A percentile compares a stretch with the other conserved stretches of the same genome.
These are phyloP conservation scores for Madurella mycetomatis DNA, from an alignment of 2,329 filamentous ascomycete species.

Conservation along the genomic window DNA sequence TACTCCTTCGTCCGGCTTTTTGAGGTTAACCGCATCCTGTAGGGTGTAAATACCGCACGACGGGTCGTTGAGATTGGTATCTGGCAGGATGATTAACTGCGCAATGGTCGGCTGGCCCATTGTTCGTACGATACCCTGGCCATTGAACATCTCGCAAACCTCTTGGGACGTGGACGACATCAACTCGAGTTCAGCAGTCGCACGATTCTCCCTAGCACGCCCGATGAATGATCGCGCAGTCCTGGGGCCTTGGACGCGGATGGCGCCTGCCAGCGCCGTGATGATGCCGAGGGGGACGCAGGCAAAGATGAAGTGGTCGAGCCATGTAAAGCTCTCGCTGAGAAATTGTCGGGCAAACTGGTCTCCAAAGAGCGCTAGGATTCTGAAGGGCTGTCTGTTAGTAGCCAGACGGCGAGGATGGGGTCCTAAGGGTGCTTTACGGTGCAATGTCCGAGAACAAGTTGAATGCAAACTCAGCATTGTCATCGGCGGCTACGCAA, in stretches of 20 bases:
- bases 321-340: constrained; percentile 8
- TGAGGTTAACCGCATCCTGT: background rate
- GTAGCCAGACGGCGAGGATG: no score
- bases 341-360: constrained; percentile 6
- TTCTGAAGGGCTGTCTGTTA: background rate
- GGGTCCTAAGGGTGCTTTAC: no score
- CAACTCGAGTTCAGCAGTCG: background rate
- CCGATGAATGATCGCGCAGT: background rate
- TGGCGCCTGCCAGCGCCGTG: background rate
- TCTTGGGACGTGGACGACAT: background rate
- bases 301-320: constrained; percentile 10
- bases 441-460: no score
- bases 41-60: background rate
- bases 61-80: background rate
- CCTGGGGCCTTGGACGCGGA: background rate
- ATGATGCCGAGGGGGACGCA: constrained; percentile 3
- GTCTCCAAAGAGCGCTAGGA: background rate
- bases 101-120: background rate
- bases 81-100: background rate
- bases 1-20: no score
- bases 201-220: background rate
- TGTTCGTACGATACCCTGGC: background rate
- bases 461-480: no score
- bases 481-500: no score
- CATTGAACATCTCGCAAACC: constrained; percentile 2